Conservation (phyloP, 192 early-diverging fungal genomes). For the Gamsiella multidivaricata region DNA sequence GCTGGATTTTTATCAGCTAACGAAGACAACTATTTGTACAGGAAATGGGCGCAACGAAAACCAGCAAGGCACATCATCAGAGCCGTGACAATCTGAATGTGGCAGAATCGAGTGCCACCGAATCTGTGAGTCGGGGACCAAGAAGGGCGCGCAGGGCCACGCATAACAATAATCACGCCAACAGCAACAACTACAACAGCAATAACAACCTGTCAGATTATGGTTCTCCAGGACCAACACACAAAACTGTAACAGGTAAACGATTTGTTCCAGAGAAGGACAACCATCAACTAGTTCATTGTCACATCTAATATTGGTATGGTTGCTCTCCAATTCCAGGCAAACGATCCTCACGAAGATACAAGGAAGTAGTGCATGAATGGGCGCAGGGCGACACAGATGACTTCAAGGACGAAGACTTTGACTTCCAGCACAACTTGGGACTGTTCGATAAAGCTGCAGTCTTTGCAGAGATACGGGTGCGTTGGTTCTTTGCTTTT, state of each 20-base stretch:
- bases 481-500: slow-evolving; percentile 1
- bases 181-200: slow-evolving; percentile 20
- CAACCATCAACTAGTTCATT: not conserved
- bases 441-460: slow-evolving; percentile 77
- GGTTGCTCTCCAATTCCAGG: not conserved
- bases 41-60: slow-evolving; percentile 12
- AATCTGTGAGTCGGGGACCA: slow-evolving; percentile 24
- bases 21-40: not conserved
- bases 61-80: slow-evolving; percentile 14
- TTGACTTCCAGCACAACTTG: slow-evolving; percentile 73
- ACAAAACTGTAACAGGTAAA: slow-evolving; percentile 30
- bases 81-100: slow-evolving; percentile 12
- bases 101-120: slow-evolving; percentile 45
- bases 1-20: not conserved
- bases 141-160: slow-evolving; percentile 20
- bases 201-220: slow-evolving; percentile 45
- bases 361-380: slow-evolving; percentile 52
- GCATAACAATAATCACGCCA: slow-evolving; percentile 11
- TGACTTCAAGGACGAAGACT: slow-evolving; percentile 69
- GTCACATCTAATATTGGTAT: not conserved
- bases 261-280: too few relatives aligned
- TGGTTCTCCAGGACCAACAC: slow-evolving; percentile 28
- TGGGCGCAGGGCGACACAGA: slow-evolving; percentile 73
- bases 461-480: slow-evolving; percentile 75
- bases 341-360: slow-evolving; percentile 32